phyloP scores from a whole-genome alignment of 1,139 yeast genomes.

The Magnusiomyces clavatus region DNA sequence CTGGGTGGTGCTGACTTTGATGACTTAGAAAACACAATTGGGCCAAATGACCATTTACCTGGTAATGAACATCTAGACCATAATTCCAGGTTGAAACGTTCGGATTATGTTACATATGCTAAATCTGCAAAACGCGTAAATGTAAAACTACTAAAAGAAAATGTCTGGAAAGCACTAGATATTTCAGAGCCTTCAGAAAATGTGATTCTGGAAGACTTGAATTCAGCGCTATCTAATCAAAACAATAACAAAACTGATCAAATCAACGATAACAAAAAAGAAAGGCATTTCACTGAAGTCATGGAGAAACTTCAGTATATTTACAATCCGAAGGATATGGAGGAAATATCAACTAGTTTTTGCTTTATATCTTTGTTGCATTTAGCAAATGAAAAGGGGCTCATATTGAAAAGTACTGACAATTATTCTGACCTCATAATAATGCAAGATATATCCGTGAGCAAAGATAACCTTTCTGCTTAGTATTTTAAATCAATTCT shows the following conservation, averaged over 20 bases:
- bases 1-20: conserved; percentile 2
- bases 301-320: conserved; percentile 32
- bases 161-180: conserved; percentile 58
- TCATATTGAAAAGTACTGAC: conserved; percentile 51
- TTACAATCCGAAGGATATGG: conserved; percentile 32
- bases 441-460: conserved; percentile 23
- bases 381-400: conserved; percentile 82
- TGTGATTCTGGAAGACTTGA: no score
- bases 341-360: conserved; percentile 77
- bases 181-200: conserved; percentile 13
- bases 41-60: neutral
- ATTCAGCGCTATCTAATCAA: no score
- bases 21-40: neutral
- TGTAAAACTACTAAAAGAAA: conserved; percentile 69
- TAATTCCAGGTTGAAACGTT: conserved; percentile 28
- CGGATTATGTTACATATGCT: conserved; percentile 67
- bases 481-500: conserved; percentile 2
- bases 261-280: conserved; percentile 10
- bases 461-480: conserved; percentile 13
- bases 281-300: conserved; percentile 41
- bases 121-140: conserved; percentile 81
- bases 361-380: conserved; percentile 80
- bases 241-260: conserved; percentile 16
- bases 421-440: conserved; percentile 52
- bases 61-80: neutral